Conservation (phyloP, 768 basidiomycete species). For the Suillus tomentosus region DNA sequence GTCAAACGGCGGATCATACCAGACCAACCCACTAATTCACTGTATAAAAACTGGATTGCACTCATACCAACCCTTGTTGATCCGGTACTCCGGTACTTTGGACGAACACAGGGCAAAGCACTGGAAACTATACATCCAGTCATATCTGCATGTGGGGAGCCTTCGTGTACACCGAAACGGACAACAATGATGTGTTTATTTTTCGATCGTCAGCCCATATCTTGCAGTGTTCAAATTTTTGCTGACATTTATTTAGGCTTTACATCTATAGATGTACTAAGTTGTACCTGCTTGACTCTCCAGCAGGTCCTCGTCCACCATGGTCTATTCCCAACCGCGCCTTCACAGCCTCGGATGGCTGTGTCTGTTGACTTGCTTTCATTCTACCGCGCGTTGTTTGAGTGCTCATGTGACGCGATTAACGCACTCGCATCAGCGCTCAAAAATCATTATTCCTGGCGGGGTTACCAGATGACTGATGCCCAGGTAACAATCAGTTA, state of each 20-base stretch:
- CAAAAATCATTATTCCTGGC: conserved; percentile 5
- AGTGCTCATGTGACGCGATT: conserved; percentile 35
- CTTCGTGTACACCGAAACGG: neutral
- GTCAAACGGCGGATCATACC: neutral
- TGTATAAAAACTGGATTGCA: neutral
- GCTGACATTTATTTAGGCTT: neutral
- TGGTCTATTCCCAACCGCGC: conserved; percentile 38
- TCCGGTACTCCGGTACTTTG: neutral
- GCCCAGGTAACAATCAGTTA: neutral
- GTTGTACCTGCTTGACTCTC: neutral
- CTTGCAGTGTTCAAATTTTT: neutral
- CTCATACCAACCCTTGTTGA: neutral
- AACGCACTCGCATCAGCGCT: conserved; percentile 10
- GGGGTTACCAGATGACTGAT: conserved; percentile 19
- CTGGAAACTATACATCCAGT: neutral
- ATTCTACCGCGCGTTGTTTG: conserved; percentile 38
- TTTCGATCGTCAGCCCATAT: neutral
- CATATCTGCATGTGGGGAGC: neutral
- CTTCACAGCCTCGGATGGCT: conserved; percentile 17
- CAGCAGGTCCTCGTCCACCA: conserved; percentile 6
- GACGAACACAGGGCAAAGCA: neutral
- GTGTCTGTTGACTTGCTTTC: conserved; percentile 32
- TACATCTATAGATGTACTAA: neutral
- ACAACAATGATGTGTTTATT: neutral
- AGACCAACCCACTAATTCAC: neutral